Evolutionary conservation across 192 early-diverging fungal species (phyloP).

Genomic region (Allomyces arbusculus): DNA sequence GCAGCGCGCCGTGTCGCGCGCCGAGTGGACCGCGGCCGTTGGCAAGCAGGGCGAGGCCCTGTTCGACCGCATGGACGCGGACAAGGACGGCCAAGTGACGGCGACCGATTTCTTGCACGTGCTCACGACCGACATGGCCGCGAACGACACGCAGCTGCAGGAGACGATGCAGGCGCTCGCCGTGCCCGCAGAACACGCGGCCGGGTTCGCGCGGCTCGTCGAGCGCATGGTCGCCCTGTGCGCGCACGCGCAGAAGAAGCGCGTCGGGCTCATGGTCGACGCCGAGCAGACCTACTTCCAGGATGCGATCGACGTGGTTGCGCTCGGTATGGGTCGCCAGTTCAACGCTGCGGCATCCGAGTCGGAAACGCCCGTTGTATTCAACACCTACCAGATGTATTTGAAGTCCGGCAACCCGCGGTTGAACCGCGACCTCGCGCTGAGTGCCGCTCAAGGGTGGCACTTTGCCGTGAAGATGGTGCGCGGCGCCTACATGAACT

Average conservation of each 20-base stretch:
- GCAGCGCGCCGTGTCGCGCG: constrained; percentile 2
- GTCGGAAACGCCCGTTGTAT: constrained; percentile 39
- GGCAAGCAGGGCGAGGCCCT: constrained; percentile 7
- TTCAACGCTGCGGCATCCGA: constrained; percentile 34
- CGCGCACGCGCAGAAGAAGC: constrained; percentile 30
- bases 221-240: constrained; percentile 46
- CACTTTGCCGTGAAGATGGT: constrained; percentile 72
- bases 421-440: constrained; percentile 41
- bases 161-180: constrained; percentile 1
- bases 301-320: constrained; percentile 70
- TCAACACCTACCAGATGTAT: constrained; percentile 97
- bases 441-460: constrained; percentile 47
- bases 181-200: constrained; percentile 31
- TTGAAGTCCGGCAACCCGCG: constrained; percentile 39
- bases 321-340: constrained; percentile 39
- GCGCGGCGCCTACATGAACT: constrained; percentile 25
- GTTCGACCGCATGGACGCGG: constrained; percentile 19
- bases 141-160: background rate
- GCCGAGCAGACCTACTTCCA: constrained; percentile 91
- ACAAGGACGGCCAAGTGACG: constrained; percentile 35
- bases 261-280: constrained; percentile 69
- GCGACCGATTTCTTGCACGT: constrained; percentile 40
- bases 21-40: background rate
- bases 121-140: constrained; percentile 39
- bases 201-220: constrained; percentile 46